Conservation (phyloP, 805 yeast species). For the Myxozyma lipomycoides region DNA sequence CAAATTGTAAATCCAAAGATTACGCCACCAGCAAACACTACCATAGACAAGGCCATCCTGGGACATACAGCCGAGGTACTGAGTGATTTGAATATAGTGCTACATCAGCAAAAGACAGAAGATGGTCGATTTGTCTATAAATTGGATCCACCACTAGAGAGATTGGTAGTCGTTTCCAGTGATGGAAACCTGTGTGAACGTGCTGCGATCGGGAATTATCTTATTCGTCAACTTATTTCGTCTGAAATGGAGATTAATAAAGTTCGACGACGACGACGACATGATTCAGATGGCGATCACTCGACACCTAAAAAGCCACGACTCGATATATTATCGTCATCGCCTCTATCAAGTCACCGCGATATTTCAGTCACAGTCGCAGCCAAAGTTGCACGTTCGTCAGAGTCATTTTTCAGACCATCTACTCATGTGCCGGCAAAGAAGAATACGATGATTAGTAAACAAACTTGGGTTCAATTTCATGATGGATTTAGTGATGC, state of each 20-base stretch:
- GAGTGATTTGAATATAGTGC: constrained; percentile 29
- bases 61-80: constrained; percentile 29
- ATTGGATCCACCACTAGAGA: constrained; percentile 39
- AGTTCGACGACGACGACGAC: not conserved
- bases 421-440: not conserved
- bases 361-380: not conserved
- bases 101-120: constrained; percentile 32
- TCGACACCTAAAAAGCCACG: not conserved
- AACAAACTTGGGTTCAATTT: constrained; percentile 68
- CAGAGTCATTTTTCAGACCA: constrained; percentile 2
- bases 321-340: not conserved
- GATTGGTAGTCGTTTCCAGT: constrained; percentile 21
- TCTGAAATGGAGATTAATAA: constrained; percentile 7
- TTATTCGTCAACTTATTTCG: constrained; percentile 13
- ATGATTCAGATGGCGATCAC: not conserved
- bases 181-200: constrained; percentile 12
- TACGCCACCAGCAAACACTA: constrained; percentile 8
- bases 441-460: constrained; percentile 4
- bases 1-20: constrained; percentile 33
- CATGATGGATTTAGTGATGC: constrained; percentile 89
- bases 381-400: not conserved
- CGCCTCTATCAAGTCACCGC: not conserved
- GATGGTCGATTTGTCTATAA: constrained; percentile 33
- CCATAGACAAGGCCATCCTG: constrained; percentile 6
- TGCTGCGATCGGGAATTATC: constrained; percentile 17